Percentiles rank a stretch among this genome's conserved stretches.
Evolutionary conservation across 495 filamentous ascomycete genomes (phyloP).

Genomic region (Annulohypoxylon nitens): DNA sequence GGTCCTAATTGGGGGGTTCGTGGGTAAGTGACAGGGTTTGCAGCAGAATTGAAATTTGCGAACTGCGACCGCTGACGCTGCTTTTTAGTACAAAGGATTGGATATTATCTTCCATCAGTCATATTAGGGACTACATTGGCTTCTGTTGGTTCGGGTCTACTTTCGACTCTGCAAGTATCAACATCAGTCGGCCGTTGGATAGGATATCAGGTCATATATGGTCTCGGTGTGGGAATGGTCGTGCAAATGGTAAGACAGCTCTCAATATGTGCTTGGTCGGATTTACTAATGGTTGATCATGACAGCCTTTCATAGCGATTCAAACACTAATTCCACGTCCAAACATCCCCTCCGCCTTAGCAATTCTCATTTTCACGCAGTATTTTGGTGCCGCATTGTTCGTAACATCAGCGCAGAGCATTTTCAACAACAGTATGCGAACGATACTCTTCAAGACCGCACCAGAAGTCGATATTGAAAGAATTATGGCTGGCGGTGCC

Average conservation of each 20-base stretch:
- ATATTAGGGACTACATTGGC: constrained; percentile 30
- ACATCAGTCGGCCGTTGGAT: constrained; percentile 61
- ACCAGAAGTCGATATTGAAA: not conserved
- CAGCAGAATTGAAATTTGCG: not conserved
- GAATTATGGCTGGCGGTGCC: not conserved
- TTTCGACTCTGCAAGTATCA: constrained; percentile 37
- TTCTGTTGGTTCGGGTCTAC: constrained; percentile 47
- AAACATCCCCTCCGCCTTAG: constrained; percentile 1
- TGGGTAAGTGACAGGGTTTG: not conserved
- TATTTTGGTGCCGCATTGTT: not conserved
- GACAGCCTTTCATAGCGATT: not conserved
- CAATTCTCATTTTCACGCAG: constrained; percentile 6
- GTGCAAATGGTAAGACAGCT: constrained; percentile 52
- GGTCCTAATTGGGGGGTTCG: not conserved
- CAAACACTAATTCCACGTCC: not conserved
- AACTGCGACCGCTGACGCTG: constrained; percentile 12
- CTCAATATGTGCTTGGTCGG: not conserved
- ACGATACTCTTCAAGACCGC: not conserved
- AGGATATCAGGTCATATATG: constrained; percentile 64
- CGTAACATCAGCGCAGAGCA: not conserved
- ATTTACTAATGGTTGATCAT: not conserved
- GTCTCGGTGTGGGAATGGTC: constrained; percentile 57
- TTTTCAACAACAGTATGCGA: constrained; percentile 12
- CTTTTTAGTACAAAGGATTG: constrained; percentile 25
- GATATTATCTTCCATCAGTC: constrained; percentile 35